phyloP scores from a whole-genome alignment of 2,329 filamentous ascomycete genomes.

The Cercospora citrullina region DNA sequence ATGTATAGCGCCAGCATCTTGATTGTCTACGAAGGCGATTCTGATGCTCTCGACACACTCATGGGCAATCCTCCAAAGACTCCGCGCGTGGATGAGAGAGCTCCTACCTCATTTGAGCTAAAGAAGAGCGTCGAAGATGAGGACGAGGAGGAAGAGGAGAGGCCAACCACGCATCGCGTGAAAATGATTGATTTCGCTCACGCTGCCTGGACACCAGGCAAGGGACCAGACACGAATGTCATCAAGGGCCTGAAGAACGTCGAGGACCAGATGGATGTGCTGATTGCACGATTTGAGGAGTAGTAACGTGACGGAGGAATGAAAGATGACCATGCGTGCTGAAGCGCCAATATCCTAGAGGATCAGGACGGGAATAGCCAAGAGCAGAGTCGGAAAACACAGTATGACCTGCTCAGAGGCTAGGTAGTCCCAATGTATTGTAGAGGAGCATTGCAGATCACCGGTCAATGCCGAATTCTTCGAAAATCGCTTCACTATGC shows the following conservation, averaged over 20 bases:
- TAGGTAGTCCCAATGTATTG: background rate
- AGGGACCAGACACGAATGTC: constrained; percentile 87
- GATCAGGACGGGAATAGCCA: background rate
- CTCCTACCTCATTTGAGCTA: constrained; percentile 37
- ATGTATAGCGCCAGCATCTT: constrained; percentile 68
- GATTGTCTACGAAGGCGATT: constrained; percentile 66
- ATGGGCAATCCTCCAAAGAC: constrained; percentile 45
- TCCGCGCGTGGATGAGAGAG: constrained; percentile 27
- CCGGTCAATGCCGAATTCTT: constrained; percentile 44
- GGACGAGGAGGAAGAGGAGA: constrained; percentile 52
- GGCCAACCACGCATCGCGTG: constrained; percentile 70
- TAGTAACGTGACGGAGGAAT: background rate
- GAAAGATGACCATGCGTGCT: background rate
- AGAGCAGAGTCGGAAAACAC: background rate
- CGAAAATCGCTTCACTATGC: constrained; percentile 51
- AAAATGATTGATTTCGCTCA: constrained; percentile 98
- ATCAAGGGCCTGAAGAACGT: constrained; percentile 61
- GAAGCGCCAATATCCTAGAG: background rate
- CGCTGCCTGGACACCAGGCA: constrained; percentile 76
- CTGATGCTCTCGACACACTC: constrained; percentile 53
- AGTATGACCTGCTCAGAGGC: background rate
- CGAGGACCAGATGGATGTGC: constrained; percentile 37
- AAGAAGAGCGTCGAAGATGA: constrained; percentile 51
- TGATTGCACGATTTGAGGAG: constrained; percentile 34
- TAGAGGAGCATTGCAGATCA: background rate